phyloP scores from a whole-genome alignment of 306 rosid genomes.

The Pterocarpus macrocarpus region DNA sequence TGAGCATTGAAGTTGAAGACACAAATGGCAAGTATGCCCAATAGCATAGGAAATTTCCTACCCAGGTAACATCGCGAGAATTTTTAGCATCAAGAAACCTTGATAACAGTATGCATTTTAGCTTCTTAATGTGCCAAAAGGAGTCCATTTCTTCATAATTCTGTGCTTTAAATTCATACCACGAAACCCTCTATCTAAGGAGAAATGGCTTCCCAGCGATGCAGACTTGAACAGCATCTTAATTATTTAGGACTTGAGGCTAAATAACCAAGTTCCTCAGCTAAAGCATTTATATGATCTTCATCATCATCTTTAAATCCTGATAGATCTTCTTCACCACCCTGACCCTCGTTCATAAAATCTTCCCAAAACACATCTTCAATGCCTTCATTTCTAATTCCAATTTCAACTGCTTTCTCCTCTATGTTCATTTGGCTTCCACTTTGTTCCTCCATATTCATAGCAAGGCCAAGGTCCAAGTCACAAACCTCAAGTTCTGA shows the following conservation, averaged over 20 bases:
- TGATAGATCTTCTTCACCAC: slow-evolving; percentile 44
- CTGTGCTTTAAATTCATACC: background rate
- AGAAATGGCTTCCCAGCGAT: too few species aligned
- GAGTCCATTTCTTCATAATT: slow-evolving; percentile 21
- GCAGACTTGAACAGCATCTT: background rate
- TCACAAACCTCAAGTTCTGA: slow-evolving; percentile 50
- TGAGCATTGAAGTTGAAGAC: too few species aligned
- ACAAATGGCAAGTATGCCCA: too few species aligned
- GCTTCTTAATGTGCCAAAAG: background rate
- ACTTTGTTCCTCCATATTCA: slow-evolving; percentile 37
- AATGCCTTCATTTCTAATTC: slow-evolving; percentile 43
- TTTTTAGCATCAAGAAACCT: background rate
- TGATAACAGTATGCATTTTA: background rate
- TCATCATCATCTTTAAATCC: too few species aligned
- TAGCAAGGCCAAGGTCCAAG: slow-evolving; percentile 41
- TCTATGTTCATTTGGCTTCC: slow-evolving; percentile 28
- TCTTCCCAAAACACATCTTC: slow-evolving; percentile 67
- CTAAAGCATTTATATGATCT: slow-evolving; percentile 49
- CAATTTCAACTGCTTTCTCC: slow-evolving; percentile 31
- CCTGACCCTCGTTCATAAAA: slow-evolving; percentile 53
- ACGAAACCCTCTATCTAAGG: too few species aligned
- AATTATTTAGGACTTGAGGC: slow-evolving; percentile 58
- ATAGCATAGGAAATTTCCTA: background rate
- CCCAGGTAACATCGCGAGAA: background rate
- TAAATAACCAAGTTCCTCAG: slow-evolving; percentile 60